These are phyloP conservation scores for Zanthoxylum bungeanum DNA, from an alignment of 345 rosid species.

Conservation along the genomic window DNA sequence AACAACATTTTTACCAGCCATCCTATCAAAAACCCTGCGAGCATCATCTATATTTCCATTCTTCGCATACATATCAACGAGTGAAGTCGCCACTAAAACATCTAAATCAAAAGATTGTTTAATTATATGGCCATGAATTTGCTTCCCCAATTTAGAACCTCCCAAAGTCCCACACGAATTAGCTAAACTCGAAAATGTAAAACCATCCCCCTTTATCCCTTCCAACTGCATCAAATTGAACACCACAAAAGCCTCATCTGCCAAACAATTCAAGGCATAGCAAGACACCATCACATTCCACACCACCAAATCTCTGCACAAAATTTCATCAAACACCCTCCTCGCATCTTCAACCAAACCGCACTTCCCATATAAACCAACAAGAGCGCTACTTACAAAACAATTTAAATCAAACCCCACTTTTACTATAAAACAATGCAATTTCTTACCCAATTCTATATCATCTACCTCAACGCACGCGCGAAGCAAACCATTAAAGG, in stretches of 20 bases:
- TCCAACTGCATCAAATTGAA: slow-evolving; percentile 43
- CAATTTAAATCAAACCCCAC: slow-evolving; percentile 41
- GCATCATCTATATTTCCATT: slow-evolving; percentile 40
- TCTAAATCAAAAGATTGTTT: slow-evolving; percentile 47
- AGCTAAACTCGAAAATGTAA: slow-evolving; percentile 58
- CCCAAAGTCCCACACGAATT: slow-evolving; percentile 37
- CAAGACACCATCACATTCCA: slow-evolving; percentile 65
- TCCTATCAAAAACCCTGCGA: slow-evolving; percentile 43
- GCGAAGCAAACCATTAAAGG: slow-evolving; percentile 50
- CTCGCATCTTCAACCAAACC: slow-evolving; percentile 45
- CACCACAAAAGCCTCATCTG: slow-evolving; percentile 39
- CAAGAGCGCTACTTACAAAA: slow-evolving; percentile 43
- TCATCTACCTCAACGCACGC: slow-evolving; percentile 36
- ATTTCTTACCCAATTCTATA: slow-evolving; percentile 37
- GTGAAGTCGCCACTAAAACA: slow-evolving; percentile 51
- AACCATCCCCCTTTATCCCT: slow-evolving; percentile 44
- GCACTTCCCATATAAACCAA: slow-evolving; percentile 69
- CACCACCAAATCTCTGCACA: slow-evolving; percentile 46
- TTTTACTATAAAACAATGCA: slow-evolving; percentile 55
- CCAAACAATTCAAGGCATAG: slow-evolving; percentile 44
- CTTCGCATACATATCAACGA: slow-evolving; percentile 61
- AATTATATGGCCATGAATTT: slow-evolving; percentile 45
- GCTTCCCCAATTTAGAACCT: slow-evolving; percentile 39
- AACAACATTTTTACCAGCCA: slow-evolving; percentile 52
- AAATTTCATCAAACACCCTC: slow-evolving; percentile 40